Evolutionary conservation across 345 rosid genomes (phyloP).

Genomic region (Streptanthus diversifolius): DNA sequence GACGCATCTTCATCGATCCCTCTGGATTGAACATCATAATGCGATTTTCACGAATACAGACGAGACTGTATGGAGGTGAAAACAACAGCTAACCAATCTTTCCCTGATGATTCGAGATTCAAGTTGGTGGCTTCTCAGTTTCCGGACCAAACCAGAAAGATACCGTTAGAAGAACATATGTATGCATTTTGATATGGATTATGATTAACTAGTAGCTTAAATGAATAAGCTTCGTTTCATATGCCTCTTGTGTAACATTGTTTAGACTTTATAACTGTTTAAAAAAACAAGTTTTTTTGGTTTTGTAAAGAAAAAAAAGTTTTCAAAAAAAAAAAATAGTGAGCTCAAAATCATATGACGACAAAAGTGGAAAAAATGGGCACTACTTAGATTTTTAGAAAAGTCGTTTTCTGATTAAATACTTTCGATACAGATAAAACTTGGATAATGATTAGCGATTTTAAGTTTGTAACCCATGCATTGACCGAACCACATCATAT

Average conservation of each 20-base stretch:
- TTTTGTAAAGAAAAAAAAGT: not conserved
- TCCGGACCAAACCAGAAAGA: not conserved
- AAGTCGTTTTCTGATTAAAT: not conserved
- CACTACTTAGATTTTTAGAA: not conserved
- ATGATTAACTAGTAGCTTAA: constrained; percentile 19
- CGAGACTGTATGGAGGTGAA: constrained; percentile 37
- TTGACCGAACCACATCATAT: constrained; percentile 1
- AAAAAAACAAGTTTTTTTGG: not conserved
- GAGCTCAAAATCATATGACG: not conserved
- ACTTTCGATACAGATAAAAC: not conserved
- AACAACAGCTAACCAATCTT: not conserved
- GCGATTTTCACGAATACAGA: constrained; percentile 75
- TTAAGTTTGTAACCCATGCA: not conserved
- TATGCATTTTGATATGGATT: constrained; percentile 22
- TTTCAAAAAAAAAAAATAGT: too few relatives aligned
- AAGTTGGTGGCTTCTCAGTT: not conserved
- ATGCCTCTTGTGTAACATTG: constrained; percentile 2
- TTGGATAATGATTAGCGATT: not conserved
- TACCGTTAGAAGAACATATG: not conserved
- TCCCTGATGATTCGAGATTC: constrained; percentile 3
- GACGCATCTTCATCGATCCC: too few relatives aligned
- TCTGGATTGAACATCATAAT: constrained; percentile 87
- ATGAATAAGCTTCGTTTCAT: constrained; percentile 24
- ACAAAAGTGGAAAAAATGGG: not conserved
- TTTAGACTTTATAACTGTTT: not conserved